Conservation (phyloP, 2,329 filamentous ascomycete genomes). For the Atkinsonella hypoxylon region DNA sequence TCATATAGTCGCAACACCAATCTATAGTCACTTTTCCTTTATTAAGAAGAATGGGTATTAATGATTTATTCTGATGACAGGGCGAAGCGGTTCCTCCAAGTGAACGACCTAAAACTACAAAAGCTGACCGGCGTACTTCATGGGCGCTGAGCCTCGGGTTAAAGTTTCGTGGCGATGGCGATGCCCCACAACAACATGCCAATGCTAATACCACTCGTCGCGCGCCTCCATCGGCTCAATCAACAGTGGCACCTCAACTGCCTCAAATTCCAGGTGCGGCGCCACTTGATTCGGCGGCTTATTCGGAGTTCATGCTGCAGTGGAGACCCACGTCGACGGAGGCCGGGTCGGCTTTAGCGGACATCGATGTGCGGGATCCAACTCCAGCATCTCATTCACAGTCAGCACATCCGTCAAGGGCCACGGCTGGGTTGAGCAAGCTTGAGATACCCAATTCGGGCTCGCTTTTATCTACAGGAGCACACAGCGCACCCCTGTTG, state of each 20-base stretch:
- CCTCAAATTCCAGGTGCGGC: slow-evolving; percentile 2
- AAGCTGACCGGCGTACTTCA: slow-evolving; percentile 30
- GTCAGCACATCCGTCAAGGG: slow-evolving; percentile 3
- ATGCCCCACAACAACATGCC: slow-evolving; percentile 9
- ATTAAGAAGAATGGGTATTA: slow-evolving; percentile 20
- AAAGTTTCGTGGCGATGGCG: slow-evolving; percentile 18
- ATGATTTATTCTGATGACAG: slow-evolving; percentile 17
- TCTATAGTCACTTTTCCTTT: slow-evolving; percentile 14
- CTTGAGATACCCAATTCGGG: slow-evolving; percentile 7
- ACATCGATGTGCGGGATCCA: neutral
- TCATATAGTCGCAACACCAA: slow-evolving; percentile 11
- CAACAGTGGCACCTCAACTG: slow-evolving; percentile 3
- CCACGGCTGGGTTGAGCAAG: slow-evolving; percentile 7
- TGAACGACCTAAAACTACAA: slow-evolving; percentile 25
- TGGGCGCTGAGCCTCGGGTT: slow-evolving; percentile 29
- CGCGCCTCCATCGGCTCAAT: slow-evolving; percentile 7
- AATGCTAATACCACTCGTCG: slow-evolving; percentile 4
- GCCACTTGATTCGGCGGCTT: slow-evolving; percentile 6
- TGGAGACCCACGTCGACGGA: neutral
- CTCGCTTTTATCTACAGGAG: neutral
- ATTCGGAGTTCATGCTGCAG: neutral
- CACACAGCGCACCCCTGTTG: neutral
- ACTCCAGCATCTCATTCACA: slow-evolving; percentile 1
- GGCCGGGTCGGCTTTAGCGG: neutral
- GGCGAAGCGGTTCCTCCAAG: slow-evolving; percentile 23